Conservation (phyloP, 2,329 filamentous ascomycete species). For the Chrysosporium keratinophilum region DNA sequence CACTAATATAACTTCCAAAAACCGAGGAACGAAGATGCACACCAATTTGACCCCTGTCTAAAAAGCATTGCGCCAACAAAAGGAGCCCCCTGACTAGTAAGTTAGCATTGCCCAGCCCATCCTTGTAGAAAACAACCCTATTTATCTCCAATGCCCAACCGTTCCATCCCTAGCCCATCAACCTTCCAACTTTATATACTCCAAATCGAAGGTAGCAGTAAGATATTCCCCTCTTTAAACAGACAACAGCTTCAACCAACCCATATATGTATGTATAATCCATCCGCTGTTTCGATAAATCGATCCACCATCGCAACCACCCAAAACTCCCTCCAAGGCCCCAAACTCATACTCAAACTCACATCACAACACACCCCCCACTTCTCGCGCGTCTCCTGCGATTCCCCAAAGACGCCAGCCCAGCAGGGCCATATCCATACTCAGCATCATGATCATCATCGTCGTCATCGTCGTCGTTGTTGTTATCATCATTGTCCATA, state of each 20-base stretch:
- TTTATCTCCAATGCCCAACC: background rate
- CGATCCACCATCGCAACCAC: too few relatives aligned
- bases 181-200: background rate
- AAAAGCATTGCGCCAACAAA: too few relatives aligned
- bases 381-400: conserved; percentile 55
- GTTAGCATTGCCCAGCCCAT: too few relatives aligned
- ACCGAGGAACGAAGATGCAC: too few relatives aligned
- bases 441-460: conserved; percentile 59
- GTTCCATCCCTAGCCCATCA: background rate
- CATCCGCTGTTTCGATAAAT: too few relatives aligned
- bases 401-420: conserved; percentile 29
- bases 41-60: too few relatives aligned
- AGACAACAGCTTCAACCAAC: background rate
- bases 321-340: too few relatives aligned
- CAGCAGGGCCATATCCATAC: conserved; percentile 26
- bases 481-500: conserved; percentile 72
- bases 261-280: background rate
- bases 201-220: background rate
- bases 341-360: too few relatives aligned
- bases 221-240: background rate
- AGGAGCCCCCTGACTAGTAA: too few relatives aligned
- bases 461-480: conserved; percentile 70
- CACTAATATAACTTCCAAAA: too few relatives aligned
- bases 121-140: too few relatives aligned
- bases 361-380: conserved; percentile 56